phyloP scores from a whole-genome alignment of 345 rosid species.

The Dipteronia sinensis region DNA sequence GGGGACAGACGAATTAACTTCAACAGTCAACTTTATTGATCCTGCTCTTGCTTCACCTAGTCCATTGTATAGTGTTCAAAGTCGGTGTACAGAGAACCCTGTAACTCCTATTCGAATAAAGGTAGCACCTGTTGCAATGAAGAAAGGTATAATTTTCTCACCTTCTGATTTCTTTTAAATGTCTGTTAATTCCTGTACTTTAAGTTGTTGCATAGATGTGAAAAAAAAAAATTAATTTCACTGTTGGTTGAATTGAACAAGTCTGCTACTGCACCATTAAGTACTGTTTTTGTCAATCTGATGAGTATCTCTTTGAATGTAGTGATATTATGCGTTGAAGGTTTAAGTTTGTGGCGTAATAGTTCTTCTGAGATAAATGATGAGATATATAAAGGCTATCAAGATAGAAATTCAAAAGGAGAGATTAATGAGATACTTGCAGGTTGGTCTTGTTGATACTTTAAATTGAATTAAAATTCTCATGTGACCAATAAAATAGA shows the following conservation, averaged over 20 bases:
- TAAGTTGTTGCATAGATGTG: neutral
- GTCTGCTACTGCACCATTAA: neutral
- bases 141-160: constrained; percentile 44
- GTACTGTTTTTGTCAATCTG: constrained; percentile 3
- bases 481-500: constrained; percentile 1
- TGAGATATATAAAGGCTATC: constrained; percentile 70
- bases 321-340: constrained; percentile 62
- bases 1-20: constrained; percentile 51
- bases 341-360: constrained; percentile 66
- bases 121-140: constrained; percentile 13
- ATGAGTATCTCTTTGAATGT: constrained; percentile 6
- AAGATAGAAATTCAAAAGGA: constrained; percentile 58
- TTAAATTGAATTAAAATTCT: neutral
- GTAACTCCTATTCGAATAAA: constrained; percentile 32
- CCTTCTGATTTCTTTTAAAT: constrained; percentile 2
- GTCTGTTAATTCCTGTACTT: neutral
- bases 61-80: constrained; percentile 62
- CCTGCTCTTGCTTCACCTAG: constrained; percentile 51
- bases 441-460: constrained; percentile 51
- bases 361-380: constrained; percentile 65
- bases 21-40: constrained; percentile 50
- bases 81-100: constrained; percentile 52
- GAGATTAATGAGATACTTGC: constrained; percentile 70
- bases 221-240: no score
- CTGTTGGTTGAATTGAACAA: no score